These are phyloP conservation scores for Thelonectria olida DNA, from an alignment of 2,329 filamentous ascomycete species.

Conservation along the genomic window DNA sequence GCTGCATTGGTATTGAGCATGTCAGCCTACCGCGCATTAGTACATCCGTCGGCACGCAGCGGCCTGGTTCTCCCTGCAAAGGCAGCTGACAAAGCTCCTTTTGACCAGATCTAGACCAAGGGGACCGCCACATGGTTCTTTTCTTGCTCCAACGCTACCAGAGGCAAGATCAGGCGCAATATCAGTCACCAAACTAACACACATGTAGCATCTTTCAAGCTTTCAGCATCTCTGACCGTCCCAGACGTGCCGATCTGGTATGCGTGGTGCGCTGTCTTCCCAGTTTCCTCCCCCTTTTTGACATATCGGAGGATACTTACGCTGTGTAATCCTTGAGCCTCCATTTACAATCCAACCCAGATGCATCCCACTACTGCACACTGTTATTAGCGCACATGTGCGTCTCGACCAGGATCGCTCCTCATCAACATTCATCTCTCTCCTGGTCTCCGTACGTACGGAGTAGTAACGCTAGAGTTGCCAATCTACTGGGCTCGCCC, in stretches of 20 bases:
- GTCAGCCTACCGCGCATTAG: slow-evolving; percentile 9
- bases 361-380: slow-evolving; percentile 40
- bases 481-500: slow-evolving; percentile 7
- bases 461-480: slow-evolving; percentile 10
- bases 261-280: neutral
- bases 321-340: slow-evolving; percentile 25
- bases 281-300: slow-evolving; percentile 30
- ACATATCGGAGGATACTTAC: slow-evolving; percentile 14
- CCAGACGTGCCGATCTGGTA: neutral
- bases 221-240: neutral
- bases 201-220: slow-evolving; percentile 14
- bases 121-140: slow-evolving; percentile 25
- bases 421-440: slow-evolving; percentile 2
- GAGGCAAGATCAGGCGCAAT: slow-evolving; percentile 9
- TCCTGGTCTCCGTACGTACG: neutral
- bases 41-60: slow-evolving; percentile 2
- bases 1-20: neutral
- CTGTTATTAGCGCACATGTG: slow-evolving; percentile 32
- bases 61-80: neutral
- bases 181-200: slow-evolving; percentile 20
- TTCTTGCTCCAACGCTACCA: slow-evolving; percentile 11
- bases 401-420: slow-evolving; percentile 26
- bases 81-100: slow-evolving; percentile 17
- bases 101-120: slow-evolving; percentile 29
- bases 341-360: slow-evolving; percentile 25